Conservation (phyloP, 257 asterid species). For the Ligustrum vulgare region DNA sequence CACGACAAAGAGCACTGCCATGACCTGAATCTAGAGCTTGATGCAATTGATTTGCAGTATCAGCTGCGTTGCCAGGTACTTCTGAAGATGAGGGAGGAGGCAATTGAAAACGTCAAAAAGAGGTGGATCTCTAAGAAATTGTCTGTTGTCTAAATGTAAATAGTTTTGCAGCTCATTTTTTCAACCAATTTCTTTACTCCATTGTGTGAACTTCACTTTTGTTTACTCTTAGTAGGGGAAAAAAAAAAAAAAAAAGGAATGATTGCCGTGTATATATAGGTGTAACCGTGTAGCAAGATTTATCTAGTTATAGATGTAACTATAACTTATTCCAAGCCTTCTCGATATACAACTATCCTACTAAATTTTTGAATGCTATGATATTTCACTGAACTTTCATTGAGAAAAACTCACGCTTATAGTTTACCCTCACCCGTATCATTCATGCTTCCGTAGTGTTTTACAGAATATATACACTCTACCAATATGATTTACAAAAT, state of each 20-base stretch:
- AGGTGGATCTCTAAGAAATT: constrained; percentile 46
- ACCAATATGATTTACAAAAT: too few relatives aligned
- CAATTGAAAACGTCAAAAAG: constrained; percentile 53
- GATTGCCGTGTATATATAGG: too few relatives aligned
- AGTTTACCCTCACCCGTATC: too few relatives aligned
- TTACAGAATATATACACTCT: too few relatives aligned
- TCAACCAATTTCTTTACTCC: background rate
- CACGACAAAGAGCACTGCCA: constrained; percentile 25
- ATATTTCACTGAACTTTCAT: background rate
- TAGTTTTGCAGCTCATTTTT: background rate
- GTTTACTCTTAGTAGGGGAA: background rate
- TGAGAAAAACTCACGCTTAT: too few relatives aligned
- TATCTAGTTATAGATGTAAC: background rate
- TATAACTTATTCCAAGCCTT: background rate
- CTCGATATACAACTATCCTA: background rate
- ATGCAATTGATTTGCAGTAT: constrained; percentile 52
- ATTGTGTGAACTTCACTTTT: background rate
- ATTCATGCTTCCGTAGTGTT: too few relatives aligned
- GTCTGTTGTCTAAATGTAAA: constrained; percentile 14
- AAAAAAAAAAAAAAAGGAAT: too few relatives aligned
- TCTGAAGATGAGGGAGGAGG: constrained; percentile 55
- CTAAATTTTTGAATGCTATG: background rate
- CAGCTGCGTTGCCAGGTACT: constrained; percentile 52
- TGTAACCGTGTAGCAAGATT: too few relatives aligned
- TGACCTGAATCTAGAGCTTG: constrained; percentile 52